Evolutionary conservation across 2,329 filamentous ascomycete genomes (phyloP).

Genomic region (Ophiostoma fasciatum): DNA sequence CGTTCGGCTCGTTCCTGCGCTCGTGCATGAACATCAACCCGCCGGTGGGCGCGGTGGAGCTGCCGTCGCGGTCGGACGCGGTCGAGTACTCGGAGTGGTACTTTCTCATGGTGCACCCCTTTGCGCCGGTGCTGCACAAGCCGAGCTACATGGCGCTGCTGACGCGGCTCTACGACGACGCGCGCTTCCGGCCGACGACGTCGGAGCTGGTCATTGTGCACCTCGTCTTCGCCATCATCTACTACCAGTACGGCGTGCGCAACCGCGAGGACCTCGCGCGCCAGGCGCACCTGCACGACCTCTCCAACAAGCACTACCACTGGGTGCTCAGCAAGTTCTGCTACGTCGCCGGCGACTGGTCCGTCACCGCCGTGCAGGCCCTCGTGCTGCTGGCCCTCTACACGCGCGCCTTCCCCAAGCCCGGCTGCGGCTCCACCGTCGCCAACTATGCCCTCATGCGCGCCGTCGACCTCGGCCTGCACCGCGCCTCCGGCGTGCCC

Average conservation of each 20-base stretch:
- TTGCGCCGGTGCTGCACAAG: slow-evolving; percentile 63
- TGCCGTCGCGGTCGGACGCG: slow-evolving; percentile 51
- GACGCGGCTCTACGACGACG: slow-evolving; percentile 54
- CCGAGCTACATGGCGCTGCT: slow-evolving; percentile 56
- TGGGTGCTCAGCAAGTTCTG: slow-evolving; percentile 56
- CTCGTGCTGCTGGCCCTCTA: slow-evolving; percentile 57
- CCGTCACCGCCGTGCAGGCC: slow-evolving; percentile 56
- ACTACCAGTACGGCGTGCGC: slow-evolving; percentile 60
- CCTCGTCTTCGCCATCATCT: slow-evolving; percentile 66
- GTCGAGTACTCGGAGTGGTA: slow-evolving; percentile 62
- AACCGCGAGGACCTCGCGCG: slow-evolving; percentile 44
- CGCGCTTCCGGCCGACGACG: slow-evolving; percentile 42
- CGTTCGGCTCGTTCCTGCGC: slow-evolving; percentile 53
- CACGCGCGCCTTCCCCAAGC: slow-evolving; percentile 64
- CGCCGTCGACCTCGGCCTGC: slow-evolving; percentile 61
- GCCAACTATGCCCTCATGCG: slow-evolving; percentile 49
- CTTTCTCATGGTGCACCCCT: slow-evolving; percentile 56
- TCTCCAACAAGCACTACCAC: slow-evolving; percentile 67
- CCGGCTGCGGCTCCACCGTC: slow-evolving; percentile 58
- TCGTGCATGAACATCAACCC: slow-evolving; percentile 48
- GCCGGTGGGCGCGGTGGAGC: slow-evolving; percentile 34
- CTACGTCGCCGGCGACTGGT: slow-evolving; percentile 45
- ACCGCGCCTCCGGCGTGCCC: slow-evolving; percentile 47
- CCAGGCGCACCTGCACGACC: slow-evolving; percentile 40
- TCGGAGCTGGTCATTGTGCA: slow-evolving; percentile 58